phyloP scores from a whole-genome alignment of 495 filamentous ascomycete species.

The Aspergillus ostianus region DNA sequence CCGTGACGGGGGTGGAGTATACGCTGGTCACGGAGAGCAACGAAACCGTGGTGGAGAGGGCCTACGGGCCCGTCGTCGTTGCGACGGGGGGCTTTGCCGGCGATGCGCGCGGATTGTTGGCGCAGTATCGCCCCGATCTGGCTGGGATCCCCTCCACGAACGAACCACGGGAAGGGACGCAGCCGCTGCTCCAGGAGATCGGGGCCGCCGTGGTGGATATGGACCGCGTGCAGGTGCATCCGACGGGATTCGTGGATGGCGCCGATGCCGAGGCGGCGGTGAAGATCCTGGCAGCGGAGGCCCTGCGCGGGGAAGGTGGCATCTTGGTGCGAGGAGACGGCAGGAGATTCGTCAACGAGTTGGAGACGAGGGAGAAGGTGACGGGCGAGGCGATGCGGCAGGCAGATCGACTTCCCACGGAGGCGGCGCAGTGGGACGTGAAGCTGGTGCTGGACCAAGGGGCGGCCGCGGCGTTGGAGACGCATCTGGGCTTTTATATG shows the following conservation, averaged over 20 bases:
- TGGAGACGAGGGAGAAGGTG: conserved; percentile 52
- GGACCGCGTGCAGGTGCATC: conserved; percentile 48
- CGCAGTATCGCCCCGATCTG: conserved; percentile 54
- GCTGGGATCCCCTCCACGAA: conserved; percentile 59
- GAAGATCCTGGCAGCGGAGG: conserved; percentile 62
- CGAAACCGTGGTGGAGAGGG: conserved; percentile 21
- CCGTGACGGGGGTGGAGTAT: conserved; percentile 24
- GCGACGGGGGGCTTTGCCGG: conserved; percentile 59
- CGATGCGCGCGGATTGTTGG: conserved; percentile 52
- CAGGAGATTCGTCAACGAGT: conserved; percentile 55
- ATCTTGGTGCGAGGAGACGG: conserved; percentile 44
- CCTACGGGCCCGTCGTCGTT: conserved; percentile 54
- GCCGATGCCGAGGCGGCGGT: conserved; percentile 28
- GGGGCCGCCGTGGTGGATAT: conserved; percentile 57
- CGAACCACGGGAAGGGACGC: conserved; percentile 49
- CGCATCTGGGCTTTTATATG: conserved; percentile 58
- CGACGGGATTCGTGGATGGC: conserved; percentile 62
- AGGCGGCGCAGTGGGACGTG: conserved; percentile 51
- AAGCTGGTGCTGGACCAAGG: conserved; percentile 58
- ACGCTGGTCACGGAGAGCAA: conserved; percentile 24
- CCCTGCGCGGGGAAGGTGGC: conserved; percentile 57
- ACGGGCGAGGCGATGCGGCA: conserved; percentile 46
- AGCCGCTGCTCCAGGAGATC: conserved; percentile 42
- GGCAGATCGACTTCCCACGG: conserved; percentile 18
- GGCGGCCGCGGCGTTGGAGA: conserved; percentile 42